phyloP scores from a whole-genome alignment of 441 rosid species.

The Mallotus japonicus region DNA sequence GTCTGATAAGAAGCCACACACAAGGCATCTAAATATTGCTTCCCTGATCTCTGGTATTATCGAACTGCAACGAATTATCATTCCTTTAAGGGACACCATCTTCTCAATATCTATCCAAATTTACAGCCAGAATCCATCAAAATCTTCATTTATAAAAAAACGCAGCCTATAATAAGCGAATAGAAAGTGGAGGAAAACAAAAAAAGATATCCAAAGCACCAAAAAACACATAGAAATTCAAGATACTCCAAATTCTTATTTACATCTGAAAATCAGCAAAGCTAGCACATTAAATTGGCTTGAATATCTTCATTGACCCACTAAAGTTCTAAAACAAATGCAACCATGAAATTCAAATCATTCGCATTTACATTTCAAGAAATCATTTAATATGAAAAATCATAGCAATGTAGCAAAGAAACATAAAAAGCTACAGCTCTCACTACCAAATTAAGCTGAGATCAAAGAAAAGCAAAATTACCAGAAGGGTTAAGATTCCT shows the following conservation, averaged over 20 bases:
- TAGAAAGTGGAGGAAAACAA: too few species aligned
- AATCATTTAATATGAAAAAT: neutral
- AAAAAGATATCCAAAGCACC: too few species aligned
- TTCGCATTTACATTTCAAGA: too few species aligned
- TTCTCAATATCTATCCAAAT: slow-evolving; percentile 77
- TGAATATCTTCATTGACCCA: too few species aligned
- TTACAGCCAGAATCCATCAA: slow-evolving; percentile 6
- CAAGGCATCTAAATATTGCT: slow-evolving; percentile 85
- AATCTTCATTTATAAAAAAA: slow-evolving; percentile 1
- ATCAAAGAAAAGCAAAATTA: slow-evolving; percentile 25
- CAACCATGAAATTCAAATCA: too few species aligned
- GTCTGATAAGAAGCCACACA: slow-evolving; percentile 83
- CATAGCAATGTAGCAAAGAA: slow-evolving; percentile 2
- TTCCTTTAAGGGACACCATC: slow-evolving; percentile 93
- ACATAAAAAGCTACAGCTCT: neutral
- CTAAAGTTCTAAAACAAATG: too few species aligned
- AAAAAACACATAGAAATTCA: too few species aligned
- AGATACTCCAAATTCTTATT: too few species aligned
- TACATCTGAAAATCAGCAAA: too few species aligned
- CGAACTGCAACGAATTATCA: slow-evolving; percentile 89
- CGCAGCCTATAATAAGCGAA: too few species aligned
- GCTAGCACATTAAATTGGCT: too few species aligned
- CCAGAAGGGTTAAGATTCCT: slow-evolving; percentile 93
- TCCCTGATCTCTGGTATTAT: slow-evolving; percentile 97
- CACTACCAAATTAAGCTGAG: too few species aligned